A percentile compares a stretch with the other conserved stretches of the same genome.
Conservation (phyloP, 257 asterid species). For the Solanum piurae region DNA sequence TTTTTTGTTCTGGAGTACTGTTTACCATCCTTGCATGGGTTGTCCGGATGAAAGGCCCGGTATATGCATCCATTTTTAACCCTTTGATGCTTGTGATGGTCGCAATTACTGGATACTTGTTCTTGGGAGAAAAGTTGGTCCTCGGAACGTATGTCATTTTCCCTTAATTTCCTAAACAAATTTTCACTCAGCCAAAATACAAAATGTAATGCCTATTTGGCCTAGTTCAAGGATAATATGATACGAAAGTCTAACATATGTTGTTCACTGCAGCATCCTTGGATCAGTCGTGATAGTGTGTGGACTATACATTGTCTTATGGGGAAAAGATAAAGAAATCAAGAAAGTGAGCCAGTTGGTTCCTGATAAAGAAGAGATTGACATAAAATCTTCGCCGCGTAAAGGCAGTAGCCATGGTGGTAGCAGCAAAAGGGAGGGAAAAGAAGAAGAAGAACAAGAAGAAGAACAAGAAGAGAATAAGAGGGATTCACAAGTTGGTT, state of each 20-base stretch:
- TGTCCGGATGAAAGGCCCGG: slow-evolving; percentile 60
- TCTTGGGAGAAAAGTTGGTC: slow-evolving; percentile 44
- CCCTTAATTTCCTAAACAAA: not conserved
- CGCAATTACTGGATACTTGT: slow-evolving; percentile 42
- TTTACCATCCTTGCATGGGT: slow-evolving; percentile 33
- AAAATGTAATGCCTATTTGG: not conserved
- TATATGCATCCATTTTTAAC: slow-evolving; percentile 53
- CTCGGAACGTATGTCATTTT: slow-evolving; percentile 43
- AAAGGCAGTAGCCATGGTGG: not conserved
- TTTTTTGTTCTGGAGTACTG: slow-evolving; percentile 39
- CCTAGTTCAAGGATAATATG: not conserved
- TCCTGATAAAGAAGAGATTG: slow-evolving; percentile 4
- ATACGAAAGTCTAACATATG: not conserved
- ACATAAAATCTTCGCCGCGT: not conserved
- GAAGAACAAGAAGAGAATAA: not conserved
- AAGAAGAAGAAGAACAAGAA: not conserved
- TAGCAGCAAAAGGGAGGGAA: not conserved
- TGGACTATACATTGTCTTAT: slow-evolving; percentile 51
- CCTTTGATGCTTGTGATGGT: slow-evolving; percentile 61
- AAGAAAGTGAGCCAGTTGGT: slow-evolving; percentile 21
- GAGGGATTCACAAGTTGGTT: not conserved
- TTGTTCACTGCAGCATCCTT: slow-evolving; percentile 22
- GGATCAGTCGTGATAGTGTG: slow-evolving; percentile 46
- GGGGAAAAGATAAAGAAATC: slow-evolving; percentile 58
- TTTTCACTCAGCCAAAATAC: not conserved